Base-by-base conservation (phyloP, 768 basidiomycete genomes). In the Hirschioporus abietinus region DNA sequence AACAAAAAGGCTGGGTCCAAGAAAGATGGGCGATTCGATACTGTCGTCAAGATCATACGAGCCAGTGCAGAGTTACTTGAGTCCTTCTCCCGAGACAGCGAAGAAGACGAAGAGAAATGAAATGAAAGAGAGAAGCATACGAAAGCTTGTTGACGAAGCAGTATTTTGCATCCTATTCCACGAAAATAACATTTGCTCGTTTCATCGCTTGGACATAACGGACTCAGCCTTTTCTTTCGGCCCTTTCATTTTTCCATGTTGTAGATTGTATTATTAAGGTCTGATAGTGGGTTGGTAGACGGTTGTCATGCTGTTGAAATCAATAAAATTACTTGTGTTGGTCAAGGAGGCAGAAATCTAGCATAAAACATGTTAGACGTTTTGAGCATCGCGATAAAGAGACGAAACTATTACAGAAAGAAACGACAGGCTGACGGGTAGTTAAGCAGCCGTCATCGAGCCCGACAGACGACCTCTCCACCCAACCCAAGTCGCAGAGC, bases 391-490 rank as follows among this genome's bases (percentile, higher is more conserved):
- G 12, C 12, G 42, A 20, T 1, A 10, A 52, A 20, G 42, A 52
- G 42, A 52, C 4, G 20, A 15, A 1, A 20, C 4, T 10, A 52
- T 5, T 52, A 52, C 42, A 52, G 20, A 52, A 52, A 3, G 15
- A 20, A 52, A 20, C 5, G 30, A 30, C 30, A 30, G 30, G 30
- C 8, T 8, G 30, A 8, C 30, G 8, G 4, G 8, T 2, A 30
- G 2, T 30, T 52, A 52, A 52, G 12, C 15, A 6, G 4, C 12
- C 42, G 42, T 20, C 42, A 88, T 67, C 83, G 78, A 27, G 91
- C 94, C 69, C 95, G 82, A 76, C 95, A 95, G 23, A 97, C 80
- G 7, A 97, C 87, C 78, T 99, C 96, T 6, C 96, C 96, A 1
- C 86, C 81, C 8, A 95, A 69, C 63, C 86, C 88, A 73, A 93